Evolutionary conservation across 1,139 yeast genomes (phyloP), one percentile per base, ranked within the genome.

Genomic region (Yamadazyma membranifaciens): DNA sequence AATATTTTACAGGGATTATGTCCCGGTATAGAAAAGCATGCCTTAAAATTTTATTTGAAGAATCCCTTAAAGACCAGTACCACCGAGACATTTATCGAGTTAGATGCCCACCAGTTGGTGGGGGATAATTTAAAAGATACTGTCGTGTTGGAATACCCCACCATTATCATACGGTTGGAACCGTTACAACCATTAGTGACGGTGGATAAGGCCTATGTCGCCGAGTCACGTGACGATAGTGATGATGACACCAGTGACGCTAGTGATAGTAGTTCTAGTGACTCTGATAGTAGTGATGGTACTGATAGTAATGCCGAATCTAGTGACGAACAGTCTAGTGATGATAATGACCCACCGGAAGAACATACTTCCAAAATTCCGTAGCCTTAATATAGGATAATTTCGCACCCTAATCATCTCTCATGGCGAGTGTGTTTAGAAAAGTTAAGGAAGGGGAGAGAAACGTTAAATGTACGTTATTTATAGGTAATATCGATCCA

Each of bases 401-500:
- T 25, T 25, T 25, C 28, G 28, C 28, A 25, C 5, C 10, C 6
- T 4, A 31, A 10, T n/a, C n/a, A 31, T 15, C 26, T 32, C n/a
- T 12, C 20, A 32, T 32, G 35, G 14, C 31, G 3, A 25, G 32
- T 26, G 35, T 37, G 6, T 37, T 37, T 13, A 25, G 31, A 22
- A 37, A 32, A 29, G 32, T 27, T 14, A 32, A 16, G 24, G 40
- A 37, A 25, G 28, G 28, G 13, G 34, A 32, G 24, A 67, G 83
- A 39, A 81, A 83, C 54, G 78, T 77, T 38, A 81, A 80, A 32
- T 81, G 82, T 1, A 80, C 95, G 1, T 62, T 91, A 3, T 92
- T 88, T 57, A 76, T 91, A 20, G 98, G 98, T 1, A 88, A 88
- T 51, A 64, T 92, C 9, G 96, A 87, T 49, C 80, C 82, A 2